Conservation (phyloP, 108 stramenopile species). For the Nitzschia putrida region DNA sequence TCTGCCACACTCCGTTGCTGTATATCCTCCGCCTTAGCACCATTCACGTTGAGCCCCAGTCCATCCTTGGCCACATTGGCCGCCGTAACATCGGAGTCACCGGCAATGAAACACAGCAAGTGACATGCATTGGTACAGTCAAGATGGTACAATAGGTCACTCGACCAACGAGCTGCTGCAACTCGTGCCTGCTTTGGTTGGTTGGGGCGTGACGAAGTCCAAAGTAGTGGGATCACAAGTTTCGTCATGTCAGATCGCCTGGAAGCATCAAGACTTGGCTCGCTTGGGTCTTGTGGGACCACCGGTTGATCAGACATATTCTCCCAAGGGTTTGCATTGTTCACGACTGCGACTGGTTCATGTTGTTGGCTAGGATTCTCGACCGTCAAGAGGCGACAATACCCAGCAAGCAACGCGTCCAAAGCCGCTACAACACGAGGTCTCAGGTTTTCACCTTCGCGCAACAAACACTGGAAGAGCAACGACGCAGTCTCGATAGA, state of each 20-base stretch:
- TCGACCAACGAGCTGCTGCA: constrained; percentile 74
- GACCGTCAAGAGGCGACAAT: constrained; percentile 48
- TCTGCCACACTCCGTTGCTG: constrained; percentile 29
- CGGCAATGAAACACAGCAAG: constrained; percentile 74
- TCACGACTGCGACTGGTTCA: background rate
- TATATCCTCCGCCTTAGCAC: background rate
- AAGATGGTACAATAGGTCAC: constrained; percentile 55
- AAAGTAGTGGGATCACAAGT: constrained; percentile 62
- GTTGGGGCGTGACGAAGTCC: constrained; percentile 55
- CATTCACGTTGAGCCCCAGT: constrained; percentile 41
- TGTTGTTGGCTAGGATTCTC: constrained; percentile 2
- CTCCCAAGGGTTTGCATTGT: constrained; percentile 56
- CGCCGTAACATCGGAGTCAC: constrained; percentile 76
- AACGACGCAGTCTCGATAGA: constrained; percentile 55
- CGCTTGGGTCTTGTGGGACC: background rate
- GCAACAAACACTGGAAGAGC: constrained; percentile 70
- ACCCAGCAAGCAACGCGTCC: constrained; percentile 68
- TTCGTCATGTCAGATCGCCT: constrained; percentile 16
- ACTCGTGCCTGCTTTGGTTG: constrained; percentile 76
- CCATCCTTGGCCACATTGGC: constrained; percentile 64
- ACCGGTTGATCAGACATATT: background rate
- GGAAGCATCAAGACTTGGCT: background rate
- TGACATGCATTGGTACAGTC: constrained; percentile 65
- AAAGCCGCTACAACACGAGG: constrained; percentile 72
- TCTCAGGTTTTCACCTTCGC: constrained; percentile 69